Evolutionary conservation across 208 protist genomes (phyloP).

Genomic region (Naegleria fowleri): DNA sequence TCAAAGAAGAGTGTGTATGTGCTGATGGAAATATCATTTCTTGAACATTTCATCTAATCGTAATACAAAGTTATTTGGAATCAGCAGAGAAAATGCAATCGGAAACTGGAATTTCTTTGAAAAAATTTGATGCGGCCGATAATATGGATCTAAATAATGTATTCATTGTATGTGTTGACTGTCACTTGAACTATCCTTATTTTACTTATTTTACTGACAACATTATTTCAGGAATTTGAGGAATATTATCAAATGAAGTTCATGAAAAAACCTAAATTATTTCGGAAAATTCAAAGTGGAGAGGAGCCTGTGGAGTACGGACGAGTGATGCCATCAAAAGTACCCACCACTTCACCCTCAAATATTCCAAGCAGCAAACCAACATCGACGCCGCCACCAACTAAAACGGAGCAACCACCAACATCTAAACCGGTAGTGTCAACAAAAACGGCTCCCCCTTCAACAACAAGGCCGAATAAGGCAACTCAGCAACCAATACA

Average conservation of each 20-base stretch:
- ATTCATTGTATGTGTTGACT: neutral
- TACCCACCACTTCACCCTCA: neutral
- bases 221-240: constrained; percentile 62
- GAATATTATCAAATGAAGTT: constrained; percentile 75
- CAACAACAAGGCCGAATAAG: neutral
- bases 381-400: too few relatives aligned
- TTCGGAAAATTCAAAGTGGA: constrained; percentile 47
- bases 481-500: neutral
- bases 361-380: neutral
- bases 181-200: neutral
- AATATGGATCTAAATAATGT: constrained; percentile 75
- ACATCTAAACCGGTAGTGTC: neutral
- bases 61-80: neutral
- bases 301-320: neutral
- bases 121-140: constrained; percentile 63
- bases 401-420: neutral
- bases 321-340: neutral
- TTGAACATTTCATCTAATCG: neutral
- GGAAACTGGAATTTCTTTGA: constrained; percentile 65
- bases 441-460: neutral
- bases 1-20: too few relatives aligned
- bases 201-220: neutral
- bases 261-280: constrained; percentile 68
- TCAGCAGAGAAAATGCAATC: constrained; percentile 65
- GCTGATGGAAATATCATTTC: too few relatives aligned